Percentiles rank a stretch among this genome's conserved stretches.
phyloP scores from a whole-genome alignment of 2,329 filamentous ascomycete species.

The Acrocalymma vagum region DNA sequence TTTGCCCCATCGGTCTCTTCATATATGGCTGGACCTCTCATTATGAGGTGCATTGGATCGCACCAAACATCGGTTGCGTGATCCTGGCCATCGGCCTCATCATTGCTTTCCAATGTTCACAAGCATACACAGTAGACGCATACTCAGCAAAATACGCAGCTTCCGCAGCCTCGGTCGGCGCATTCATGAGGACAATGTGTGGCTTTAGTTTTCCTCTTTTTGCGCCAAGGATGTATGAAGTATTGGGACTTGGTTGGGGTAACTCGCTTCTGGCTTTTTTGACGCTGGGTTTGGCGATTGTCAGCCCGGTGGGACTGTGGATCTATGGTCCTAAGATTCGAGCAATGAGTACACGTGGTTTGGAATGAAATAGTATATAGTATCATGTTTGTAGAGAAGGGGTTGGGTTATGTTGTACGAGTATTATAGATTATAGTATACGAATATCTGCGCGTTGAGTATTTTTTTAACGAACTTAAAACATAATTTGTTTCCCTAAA shows the following conservation, averaged over 20 bases:
- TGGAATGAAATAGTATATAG: constrained; percentile 9
- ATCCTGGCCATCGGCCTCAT: constrained; percentile 59
- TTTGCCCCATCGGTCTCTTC: constrained; percentile 58
- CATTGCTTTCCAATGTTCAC: constrained; percentile 65
- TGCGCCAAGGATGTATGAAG: constrained; percentile 65
- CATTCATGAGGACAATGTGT: constrained; percentile 63
- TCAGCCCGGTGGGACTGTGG: constrained; percentile 56
- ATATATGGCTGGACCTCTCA: constrained; percentile 66
- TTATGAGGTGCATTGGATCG: constrained; percentile 63
- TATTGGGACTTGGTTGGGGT: constrained; percentile 66
- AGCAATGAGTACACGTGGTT: constrained; percentile 27
- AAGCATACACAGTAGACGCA: constrained; percentile 71
- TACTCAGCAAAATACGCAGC: constrained; percentile 58
- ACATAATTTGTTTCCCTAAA: too few species aligned
- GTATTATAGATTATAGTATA: too few species aligned
- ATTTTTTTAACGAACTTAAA: too few species aligned
- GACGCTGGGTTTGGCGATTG: constrained; percentile 56
- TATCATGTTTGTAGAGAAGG: too few species aligned
- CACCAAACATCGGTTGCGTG: constrained; percentile 61
- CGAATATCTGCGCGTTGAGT: too few species aligned
- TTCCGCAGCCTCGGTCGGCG: constrained; percentile 67
- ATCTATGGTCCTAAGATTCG: constrained; percentile 49
- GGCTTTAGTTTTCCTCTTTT: constrained; percentile 67
- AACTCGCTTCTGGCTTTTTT: constrained; percentile 64
- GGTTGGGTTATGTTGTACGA: too few species aligned